Conservation (phyloP, 139 green algal species). For the Chlorella sp. region DNA sequence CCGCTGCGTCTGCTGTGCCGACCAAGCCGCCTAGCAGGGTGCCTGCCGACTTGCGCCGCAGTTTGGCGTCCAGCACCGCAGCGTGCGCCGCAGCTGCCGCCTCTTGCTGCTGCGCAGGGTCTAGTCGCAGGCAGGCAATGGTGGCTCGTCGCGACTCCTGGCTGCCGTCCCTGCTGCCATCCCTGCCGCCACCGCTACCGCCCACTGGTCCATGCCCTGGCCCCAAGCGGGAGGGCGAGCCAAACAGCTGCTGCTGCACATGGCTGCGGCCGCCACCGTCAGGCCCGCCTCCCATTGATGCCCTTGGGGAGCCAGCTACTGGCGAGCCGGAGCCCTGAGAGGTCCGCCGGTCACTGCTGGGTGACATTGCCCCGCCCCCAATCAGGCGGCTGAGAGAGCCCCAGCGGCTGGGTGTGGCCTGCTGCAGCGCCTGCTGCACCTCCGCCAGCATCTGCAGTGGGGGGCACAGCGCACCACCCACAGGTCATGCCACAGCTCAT, state of each 20-base stretch:
- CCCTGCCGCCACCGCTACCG: background rate
- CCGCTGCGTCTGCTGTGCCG: background rate
- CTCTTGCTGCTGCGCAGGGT: background rate
- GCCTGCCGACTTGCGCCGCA: background rate
- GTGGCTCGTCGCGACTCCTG: background rate
- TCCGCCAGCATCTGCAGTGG: too few relatives aligned
- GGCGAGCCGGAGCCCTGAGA: background rate
- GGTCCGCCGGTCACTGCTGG: too few relatives aligned
- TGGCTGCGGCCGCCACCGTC: background rate
- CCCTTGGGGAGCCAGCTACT: background rate
- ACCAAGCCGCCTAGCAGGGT: background rate
- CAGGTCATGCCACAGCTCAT: too few relatives aligned
- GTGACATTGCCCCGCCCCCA: background rate
- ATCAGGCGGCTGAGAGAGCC: background rate
- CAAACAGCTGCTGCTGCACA: conserved; percentile 6
- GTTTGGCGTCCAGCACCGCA: background rate
- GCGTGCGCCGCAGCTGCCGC: background rate
- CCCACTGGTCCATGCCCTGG: background rate
- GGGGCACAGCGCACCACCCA: too few relatives aligned
- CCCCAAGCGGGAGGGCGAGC: conserved; percentile 1
- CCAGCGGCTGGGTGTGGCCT: conserved; percentile 1
- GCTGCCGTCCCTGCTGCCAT: background rate
- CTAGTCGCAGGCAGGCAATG: background rate
- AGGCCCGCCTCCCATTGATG: background rate
- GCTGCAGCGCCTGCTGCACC: background rate